Conservation (phyloP, 1,284 basidiomycete species). For the Golubevia pallescens region DNA sequence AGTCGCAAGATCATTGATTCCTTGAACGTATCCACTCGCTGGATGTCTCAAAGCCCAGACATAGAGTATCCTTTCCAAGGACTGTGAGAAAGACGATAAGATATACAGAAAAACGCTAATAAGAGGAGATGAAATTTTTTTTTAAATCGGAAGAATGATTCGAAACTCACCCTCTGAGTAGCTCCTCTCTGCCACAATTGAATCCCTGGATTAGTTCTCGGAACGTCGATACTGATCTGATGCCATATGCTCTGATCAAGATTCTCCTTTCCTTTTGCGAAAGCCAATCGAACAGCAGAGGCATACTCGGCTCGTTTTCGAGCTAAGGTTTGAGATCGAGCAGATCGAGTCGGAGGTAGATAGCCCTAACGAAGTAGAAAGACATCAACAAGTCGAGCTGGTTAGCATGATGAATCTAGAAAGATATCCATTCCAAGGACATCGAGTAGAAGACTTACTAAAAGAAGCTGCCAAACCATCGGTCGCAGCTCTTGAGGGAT, state of each 20-base stretch:
- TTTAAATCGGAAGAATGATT: background rate
- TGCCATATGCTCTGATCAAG: conserved; percentile 60
- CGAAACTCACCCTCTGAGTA: conserved; percentile 37
- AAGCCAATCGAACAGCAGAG: background rate
- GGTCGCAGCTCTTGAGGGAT: conserved; percentile 54
- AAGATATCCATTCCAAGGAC: background rate
- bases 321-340: conserved; percentile 1
- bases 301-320: conserved; percentile 11
- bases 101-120: background rate
- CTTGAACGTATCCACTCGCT: conserved; percentile 62
- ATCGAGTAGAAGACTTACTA: conserved; percentile 14
- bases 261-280: conserved; percentile 6
- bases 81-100: conserved; percentile 6
- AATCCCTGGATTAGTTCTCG: conserved; percentile 60
- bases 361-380: conserved; percentile 5
- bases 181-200: conserved; percentile 57
- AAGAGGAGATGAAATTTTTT: background rate
- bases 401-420: conserved; percentile 5
- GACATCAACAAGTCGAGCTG: background rate
- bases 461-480: conserved; percentile 58
- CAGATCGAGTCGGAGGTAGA: conserved; percentile 6
- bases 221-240: conserved; percentile 62
- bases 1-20: conserved; percentile 63
- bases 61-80: conserved; percentile 60
- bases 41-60: conserved; percentile 64